These are phyloP conservation scores for Hypholoma sublateritium DNA, from an alignment of 768 basidiomycete genomes.

Conservation along the genomic window DNA sequence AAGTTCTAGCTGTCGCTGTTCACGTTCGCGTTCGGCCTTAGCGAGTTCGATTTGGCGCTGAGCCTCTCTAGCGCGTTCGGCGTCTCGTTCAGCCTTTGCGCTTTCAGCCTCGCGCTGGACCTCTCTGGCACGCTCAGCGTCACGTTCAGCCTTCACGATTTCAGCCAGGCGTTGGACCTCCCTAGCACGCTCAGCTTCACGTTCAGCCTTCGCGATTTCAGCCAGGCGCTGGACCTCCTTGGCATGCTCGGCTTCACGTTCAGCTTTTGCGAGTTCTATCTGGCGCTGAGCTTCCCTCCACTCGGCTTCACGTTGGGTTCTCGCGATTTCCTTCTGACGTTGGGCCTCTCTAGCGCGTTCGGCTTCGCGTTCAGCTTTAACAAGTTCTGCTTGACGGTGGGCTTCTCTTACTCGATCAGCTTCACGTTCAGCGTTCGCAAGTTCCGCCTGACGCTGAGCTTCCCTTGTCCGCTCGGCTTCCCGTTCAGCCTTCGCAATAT, in stretches of 20 bases:
- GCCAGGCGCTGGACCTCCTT: background rate
- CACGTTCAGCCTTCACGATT: background rate
- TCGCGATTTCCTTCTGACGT: background rate
- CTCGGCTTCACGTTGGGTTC: background rate
- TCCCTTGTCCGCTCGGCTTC: background rate
- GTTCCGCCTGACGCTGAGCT: background rate
- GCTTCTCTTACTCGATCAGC: background rate
- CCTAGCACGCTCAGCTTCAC: slow-evolving; percentile 1
- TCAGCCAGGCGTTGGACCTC: background rate
- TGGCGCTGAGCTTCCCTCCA: background rate
- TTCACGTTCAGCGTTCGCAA: background rate
- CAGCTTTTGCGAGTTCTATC: background rate
- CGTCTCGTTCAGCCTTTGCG: background rate
- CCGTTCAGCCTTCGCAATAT: background rate
- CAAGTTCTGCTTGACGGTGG: background rate
- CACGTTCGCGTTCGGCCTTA: background rate
- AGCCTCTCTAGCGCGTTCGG: background rate
- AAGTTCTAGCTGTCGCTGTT: background rate
- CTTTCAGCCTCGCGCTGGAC: background rate
- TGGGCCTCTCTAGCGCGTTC: background rate
- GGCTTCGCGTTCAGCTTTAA: background rate
- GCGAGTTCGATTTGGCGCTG: background rate
- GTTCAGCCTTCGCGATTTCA: background rate
- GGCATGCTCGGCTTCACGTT: background rate
- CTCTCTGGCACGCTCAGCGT: background rate